Conservation (phyloP, 129 eudicot species). For the Pseudognaphalium luteoalbum region DNA sequence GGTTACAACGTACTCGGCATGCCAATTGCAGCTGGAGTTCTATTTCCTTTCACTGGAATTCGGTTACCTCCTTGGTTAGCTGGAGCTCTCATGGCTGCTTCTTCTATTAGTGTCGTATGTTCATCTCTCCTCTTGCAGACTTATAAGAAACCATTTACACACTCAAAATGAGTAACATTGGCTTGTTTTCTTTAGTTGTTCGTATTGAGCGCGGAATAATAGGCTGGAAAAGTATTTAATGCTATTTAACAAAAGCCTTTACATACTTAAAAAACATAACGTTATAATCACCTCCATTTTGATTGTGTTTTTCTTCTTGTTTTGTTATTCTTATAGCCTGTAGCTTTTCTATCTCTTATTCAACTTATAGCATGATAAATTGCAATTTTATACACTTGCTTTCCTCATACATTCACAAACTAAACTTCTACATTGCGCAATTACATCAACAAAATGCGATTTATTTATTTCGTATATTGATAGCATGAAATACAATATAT, state of each 20-base stretch:
- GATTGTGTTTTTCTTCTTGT: too few relatives aligned
- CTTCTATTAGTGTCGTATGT: constrained; percentile 70
- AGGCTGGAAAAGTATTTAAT: constrained; percentile 14
- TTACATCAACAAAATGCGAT: too few relatives aligned
- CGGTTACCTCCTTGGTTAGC: constrained; percentile 74
- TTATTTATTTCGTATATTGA: too few relatives aligned
- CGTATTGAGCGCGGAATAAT: constrained; percentile 8
- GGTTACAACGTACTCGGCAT: constrained; percentile 60
- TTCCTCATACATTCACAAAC: too few relatives aligned
- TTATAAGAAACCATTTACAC: constrained; percentile 49
- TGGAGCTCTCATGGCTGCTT: constrained; percentile 71
- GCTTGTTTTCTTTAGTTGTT: neutral
- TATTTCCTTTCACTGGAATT: constrained; percentile 51
- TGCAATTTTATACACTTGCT: too few relatives aligned
- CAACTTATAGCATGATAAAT: too few relatives aligned
- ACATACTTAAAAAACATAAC: neutral
- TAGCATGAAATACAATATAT: neutral
- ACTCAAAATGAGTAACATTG: constrained; percentile 25
- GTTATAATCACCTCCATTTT: neutral
- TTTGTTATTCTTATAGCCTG: too few relatives aligned
- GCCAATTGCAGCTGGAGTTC: constrained; percentile 59
- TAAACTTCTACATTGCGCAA: too few relatives aligned
- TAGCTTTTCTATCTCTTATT: too few relatives aligned
- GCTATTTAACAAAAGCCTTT: neutral
- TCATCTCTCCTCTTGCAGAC: constrained; percentile 54